phyloP scores from a whole-genome alignment of 2,329 filamentous ascomycete genomes.

The Aspergillus fischeri region DNA sequence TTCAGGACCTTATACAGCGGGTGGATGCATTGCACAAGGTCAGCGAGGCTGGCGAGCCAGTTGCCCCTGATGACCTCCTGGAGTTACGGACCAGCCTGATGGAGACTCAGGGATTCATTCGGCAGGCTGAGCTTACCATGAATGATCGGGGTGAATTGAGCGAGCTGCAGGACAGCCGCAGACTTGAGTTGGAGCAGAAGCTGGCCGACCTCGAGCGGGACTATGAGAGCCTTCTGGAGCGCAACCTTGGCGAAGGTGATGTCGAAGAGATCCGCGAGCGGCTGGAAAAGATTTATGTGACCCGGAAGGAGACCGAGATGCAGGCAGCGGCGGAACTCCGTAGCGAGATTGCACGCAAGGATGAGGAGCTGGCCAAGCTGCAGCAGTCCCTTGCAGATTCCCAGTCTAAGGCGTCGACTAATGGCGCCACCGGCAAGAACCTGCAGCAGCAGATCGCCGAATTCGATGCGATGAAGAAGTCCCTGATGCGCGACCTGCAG shows the following conservation, averaged over 20 bases:
- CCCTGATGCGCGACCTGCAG: slow-evolving; percentile 95
- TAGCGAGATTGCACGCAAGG: slow-evolving; percentile 69
- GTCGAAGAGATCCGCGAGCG: slow-evolving; percentile 78
- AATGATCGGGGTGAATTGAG: slow-evolving; percentile 65
- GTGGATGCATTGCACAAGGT: slow-evolving; percentile 75
- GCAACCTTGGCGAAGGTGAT: slow-evolving; percentile 73
- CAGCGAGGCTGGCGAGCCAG: slow-evolving; percentile 69
- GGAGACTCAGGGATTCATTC: slow-evolving; percentile 86
- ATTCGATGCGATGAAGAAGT: slow-evolving; percentile 99
- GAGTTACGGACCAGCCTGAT: slow-evolving; percentile 73
- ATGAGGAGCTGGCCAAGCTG: slow-evolving; percentile 76
- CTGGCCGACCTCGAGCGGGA: slow-evolving; percentile 71
- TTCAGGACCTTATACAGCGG: slow-evolving; percentile 78
- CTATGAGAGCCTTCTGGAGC: slow-evolving; percentile 76
- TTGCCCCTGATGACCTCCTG: slow-evolving; percentile 76
- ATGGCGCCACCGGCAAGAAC: slow-evolving; percentile 65
- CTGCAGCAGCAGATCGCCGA: slow-evolving; percentile 97
- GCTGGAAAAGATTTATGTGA: slow-evolving; percentile 71
- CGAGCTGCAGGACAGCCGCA: slow-evolving; percentile 60
- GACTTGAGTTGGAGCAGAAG: slow-evolving; percentile 72
- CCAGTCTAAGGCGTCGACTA: slow-evolving; percentile 50
- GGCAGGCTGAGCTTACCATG: slow-evolving; percentile 84
- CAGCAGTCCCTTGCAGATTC: slow-evolving; percentile 76
- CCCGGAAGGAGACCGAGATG: slow-evolving; percentile 68
- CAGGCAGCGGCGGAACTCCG: slow-evolving; percentile 74